Evolutionary conservation across 2,329 filamentous ascomycete genomes (phyloP), one percentile per base, ranked within the genome.

Genomic region (Trichoderma hamatum): DNA sequence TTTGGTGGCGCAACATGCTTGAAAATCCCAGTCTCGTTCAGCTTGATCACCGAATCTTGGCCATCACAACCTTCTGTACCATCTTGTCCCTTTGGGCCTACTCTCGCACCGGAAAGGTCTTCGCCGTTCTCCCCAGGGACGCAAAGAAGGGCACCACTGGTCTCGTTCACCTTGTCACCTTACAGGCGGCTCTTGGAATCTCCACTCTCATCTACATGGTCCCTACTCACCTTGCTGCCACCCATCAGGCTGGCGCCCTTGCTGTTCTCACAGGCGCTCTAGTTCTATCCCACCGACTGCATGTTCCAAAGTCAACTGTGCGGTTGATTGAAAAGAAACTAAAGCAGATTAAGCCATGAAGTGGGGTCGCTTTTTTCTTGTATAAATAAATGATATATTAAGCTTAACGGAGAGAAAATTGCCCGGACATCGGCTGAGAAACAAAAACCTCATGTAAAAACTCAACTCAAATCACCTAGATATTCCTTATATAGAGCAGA

Each of bases 11-110:
- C 76, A 99, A 99, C 82, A 92, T 96, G 85, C 90, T 98, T 39
- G 96, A 98, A 84, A 99, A 99, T 82, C 96, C 96, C 3, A 94
- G 92, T 19, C 88, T 96, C 30, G 96, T 98, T 2, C 96, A 99
- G 82, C 88, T 99, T 55, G 93, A 99, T 81, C 96, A 99, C 83
- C 91, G 96, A 55, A 92, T 97, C 74, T 86, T 98, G 43, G 96
- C 96, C 69, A 93, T 90, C 58, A 94, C 93, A 19, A 97, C 95
- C 1, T 97, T 97, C 80, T 91, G 88, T 65, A 87, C 91, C 71
- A 88, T 98, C 71, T 83, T 97, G 72, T 85, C 89, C 4, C 85
- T 99, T 11, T 96, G 90, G 80, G 87, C 88, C n/a, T 98, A 94
- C 81, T 88, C 92, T 5, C 89, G 92, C 71, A 89, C 88, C 67